Evolutionary conservation across 768 basidiomycete species (phyloP), one percentile per base, ranked within the genome.

Genomic region (Suillus luteus): DNA sequence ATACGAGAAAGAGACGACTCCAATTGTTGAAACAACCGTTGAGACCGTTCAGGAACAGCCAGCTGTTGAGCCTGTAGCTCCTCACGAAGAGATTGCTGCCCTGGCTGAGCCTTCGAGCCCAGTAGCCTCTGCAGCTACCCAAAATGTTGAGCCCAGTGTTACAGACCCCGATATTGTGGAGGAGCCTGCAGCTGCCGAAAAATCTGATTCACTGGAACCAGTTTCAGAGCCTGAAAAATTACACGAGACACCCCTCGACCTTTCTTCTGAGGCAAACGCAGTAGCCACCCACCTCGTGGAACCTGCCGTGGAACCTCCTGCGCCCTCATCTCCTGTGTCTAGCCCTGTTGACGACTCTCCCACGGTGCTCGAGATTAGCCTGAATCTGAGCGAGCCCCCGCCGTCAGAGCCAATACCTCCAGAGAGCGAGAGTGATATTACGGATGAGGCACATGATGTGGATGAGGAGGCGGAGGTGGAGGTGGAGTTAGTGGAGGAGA

Each of bases 391-490:
- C 48, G 75, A 73, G 33, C 75, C 73, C 51, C 70, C 70, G 14
- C 70, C 74, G 33, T 73, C 75, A 48, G 74, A 75, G 44, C 73
- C 75, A 11, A 67, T 75, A 46, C 73, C 72, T 0, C 74, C 74
- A 61, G 74, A 75, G 64, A 76, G 67, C 61, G 73, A 74, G 62
- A 72, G 75, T 67, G 74, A 76, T 71, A 76, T 75, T 68, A 72
- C 74, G 65, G 75, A 76, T 48, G 73, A 76, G 61, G 70, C 59
- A 51, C 64, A 54, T 61, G 72, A 61, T 58, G 66, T 61, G 40
- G 59, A 75, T 68, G 69, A 73, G 31, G 58, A 49, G 22, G 46
- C 41, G 65, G 59, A 49, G 31, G 46, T 46, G 69, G 59, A 59
- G 68, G 66, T 65, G 66, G 67, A 31, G 31, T 52, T 52, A 2